Percentiles rank a stretch among this genome's conserved stretches.
phyloP scores from a whole-genome alignment of 2,329 filamentous ascomycete genomes.

The Beauveria sp. region DNA sequence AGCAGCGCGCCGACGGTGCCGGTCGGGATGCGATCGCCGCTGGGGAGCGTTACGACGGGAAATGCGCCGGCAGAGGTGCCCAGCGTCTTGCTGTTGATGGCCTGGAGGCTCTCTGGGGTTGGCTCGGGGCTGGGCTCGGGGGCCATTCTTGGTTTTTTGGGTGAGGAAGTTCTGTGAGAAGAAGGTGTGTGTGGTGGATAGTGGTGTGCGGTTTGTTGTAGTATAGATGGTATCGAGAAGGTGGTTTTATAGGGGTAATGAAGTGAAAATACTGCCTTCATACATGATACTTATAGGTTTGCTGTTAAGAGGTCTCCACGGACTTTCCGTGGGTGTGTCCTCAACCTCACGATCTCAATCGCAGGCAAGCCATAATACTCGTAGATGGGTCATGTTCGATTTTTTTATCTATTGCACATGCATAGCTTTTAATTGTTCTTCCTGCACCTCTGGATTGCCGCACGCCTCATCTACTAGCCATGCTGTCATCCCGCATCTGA shows the following conservation, averaged over 20 bases:
- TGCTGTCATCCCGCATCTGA: too few species aligned
- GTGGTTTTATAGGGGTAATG: not conserved
- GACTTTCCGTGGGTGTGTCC: not conserved
- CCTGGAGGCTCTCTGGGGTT: not conserved
- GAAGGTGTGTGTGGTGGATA: too few species aligned
- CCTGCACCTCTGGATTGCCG: too few species aligned
- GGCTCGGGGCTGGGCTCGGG: not conserved
- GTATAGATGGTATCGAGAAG: too few species aligned
- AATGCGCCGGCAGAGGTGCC: conserved; percentile 9
- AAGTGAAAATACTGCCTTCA: too few species aligned
- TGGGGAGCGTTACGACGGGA: conserved; percentile 13
- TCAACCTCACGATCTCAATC: not conserved
- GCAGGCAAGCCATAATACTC: not conserved
- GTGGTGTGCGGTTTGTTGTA: too few species aligned
- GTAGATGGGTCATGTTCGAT: too few species aligned
- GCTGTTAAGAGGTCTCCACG: not conserved
- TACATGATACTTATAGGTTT: not conserved
- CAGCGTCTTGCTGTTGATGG: conserved; percentile 14
- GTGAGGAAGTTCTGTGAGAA: too few species aligned
- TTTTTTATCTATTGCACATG: too few species aligned
- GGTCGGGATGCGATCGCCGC: conserved; percentile 12
- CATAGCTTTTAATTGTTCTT: not conserved
- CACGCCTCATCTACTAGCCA: too few species aligned
- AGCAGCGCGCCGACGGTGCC: conserved; percentile 13
- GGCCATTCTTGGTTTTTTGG: not conserved